Evolutionary conservation across 2,329 filamentous ascomycete species (phyloP), one percentile per base, ranked within the genome.

Genomic region (Ambrosiella beaveri): DNA sequence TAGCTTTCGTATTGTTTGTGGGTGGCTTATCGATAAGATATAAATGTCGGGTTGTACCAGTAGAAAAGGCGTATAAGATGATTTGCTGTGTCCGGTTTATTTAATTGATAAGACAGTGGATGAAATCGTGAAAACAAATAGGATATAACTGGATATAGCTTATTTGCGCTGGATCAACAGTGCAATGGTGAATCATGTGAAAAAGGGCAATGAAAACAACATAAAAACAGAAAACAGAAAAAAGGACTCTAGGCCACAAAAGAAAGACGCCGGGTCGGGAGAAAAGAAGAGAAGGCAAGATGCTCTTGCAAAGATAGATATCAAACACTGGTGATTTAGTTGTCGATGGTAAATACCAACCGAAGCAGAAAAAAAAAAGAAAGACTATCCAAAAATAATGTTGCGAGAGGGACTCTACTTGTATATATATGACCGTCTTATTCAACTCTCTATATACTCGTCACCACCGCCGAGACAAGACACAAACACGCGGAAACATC

Each of bases 211-310:
- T 53, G 19, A 49, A 45, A 5, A 35, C 13, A 57, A 49, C n/a
- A 36, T n/a, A 57, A 37, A 35, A 50, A 1, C 3, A 38, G 12
- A 13, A 50, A 13, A 52, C 36, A 36, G 8, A 57, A 27, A 44
- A 39, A 56, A 38, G 11, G 27, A 8, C 12, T 7, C 12, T 38
- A 49, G 19, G n/a, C 13, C 17, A 38, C 15, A 49, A 57, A 51
- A 27, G 49, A 54, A 54, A 41, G 56, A 58, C 57, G 15, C 57
- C 50, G 17, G 50, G 49, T 54, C 39, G n/a, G 56, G 15, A 44
- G 17, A 41, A 41, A 37, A 47, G 19, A 47, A 37, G 36, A 37
- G 36, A 17, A 50, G 13, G 47, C 11, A 55, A 55, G 17, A n/a
- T 11, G n/a, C 17, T 19, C 8, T 36, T 54, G 51, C 13, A 39